These are phyloP conservation scores for Serendipita sp. DNA, from an alignment of 768 basidiomycete genomes.

Conservation along the genomic window DNA sequence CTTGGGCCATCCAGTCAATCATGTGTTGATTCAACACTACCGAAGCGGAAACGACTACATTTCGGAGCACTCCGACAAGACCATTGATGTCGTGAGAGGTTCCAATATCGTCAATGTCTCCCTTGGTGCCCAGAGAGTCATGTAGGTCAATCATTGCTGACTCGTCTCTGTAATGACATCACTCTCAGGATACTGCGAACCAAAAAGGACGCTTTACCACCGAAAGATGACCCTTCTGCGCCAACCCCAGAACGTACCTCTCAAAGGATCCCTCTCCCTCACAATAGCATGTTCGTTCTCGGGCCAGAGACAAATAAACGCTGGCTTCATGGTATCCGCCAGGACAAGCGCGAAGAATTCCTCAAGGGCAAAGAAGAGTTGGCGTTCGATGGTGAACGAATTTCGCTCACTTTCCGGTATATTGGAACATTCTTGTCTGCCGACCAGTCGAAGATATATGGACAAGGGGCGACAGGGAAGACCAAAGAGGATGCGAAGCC, in stretches of 20 bases:
- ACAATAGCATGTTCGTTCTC: constrained; percentile 74
- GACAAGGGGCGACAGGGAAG: constrained; percentile 59
- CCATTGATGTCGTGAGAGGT: constrained; percentile 59
- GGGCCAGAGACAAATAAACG: constrained; percentile 54
- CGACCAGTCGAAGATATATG: constrained; percentile 42
- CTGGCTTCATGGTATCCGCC: constrained; percentile 65
- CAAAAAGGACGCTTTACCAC: constrained; percentile 34
- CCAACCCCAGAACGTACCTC: constrained; percentile 14
- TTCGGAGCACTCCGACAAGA: constrained; percentile 79
- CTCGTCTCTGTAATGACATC: constrained; percentile 31
- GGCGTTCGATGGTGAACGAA: constrained; percentile 43
- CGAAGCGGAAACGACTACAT: constrained; percentile 69
- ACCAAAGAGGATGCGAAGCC: constrained; percentile 33
- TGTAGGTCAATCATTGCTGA: not conserved
- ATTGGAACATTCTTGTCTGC: constrained; percentile 58
- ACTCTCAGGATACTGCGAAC: constrained; percentile 32
- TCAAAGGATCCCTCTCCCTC: constrained; percentile 58
- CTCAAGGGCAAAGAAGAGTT: constrained; percentile 42
- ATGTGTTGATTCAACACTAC: constrained; percentile 71
- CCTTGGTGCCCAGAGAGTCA: constrained; percentile 45
- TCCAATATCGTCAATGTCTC: constrained; percentile 71
- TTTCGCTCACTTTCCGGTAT: constrained; percentile 64
- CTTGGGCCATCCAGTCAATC: constrained; percentile 55
- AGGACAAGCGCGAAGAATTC: constrained; percentile 48
- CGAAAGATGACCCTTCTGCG: not conserved